Evolutionary conservation across 2,329 filamentous ascomycete species (phyloP), one percentile per base, ranked within the genome.

Genomic region (Ilyonectria sp.): DNA sequence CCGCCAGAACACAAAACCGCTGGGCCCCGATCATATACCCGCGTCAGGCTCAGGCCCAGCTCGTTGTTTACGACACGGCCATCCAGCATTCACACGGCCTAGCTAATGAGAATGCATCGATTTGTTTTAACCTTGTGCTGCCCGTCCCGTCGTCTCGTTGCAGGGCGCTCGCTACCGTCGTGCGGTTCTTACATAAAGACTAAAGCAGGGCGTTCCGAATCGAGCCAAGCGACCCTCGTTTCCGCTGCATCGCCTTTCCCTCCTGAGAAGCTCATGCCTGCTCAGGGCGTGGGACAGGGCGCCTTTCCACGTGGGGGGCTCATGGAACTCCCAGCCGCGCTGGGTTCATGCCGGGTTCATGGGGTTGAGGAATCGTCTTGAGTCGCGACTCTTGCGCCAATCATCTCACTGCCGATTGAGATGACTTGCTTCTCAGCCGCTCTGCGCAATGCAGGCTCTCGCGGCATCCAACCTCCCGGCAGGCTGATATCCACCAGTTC

Each of bases 161-260:
- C 17, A 21, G 13, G 9, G 7, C 26, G 26, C 47, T 17, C 23
- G 6, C 21, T 17, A 13, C 26, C 11, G 46, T 13, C 44, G 44
- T 47, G 10, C 19, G 10, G 26, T 8, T 8, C 11, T 29, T 9
- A 49, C 46, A 29, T 49, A 29, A 17, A 13, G 23, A 19, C 62
- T 60, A 65, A 65, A 33, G 63, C 63, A 60, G 33, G 50, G 23
- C 31, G 37, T 60, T 60, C 63, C 63, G 29, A 29, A 60, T 52
- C 29, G 17, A 40, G 55, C 15, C 55, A 58, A 58, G 55, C 52
- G 31, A 56, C 52, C 29, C 29, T 33, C 47, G 15, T 29, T 13
- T 19, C 26, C 17, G 26, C 26, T 33, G 15, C 40, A 8, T 43
- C 33, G 23, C 31, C 44, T 37, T 46, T 33, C 44, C 62, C 40